Base-by-base conservation (phyloP, 805 yeast genomes). In the Metschnikowia peoriensis region DNA sequence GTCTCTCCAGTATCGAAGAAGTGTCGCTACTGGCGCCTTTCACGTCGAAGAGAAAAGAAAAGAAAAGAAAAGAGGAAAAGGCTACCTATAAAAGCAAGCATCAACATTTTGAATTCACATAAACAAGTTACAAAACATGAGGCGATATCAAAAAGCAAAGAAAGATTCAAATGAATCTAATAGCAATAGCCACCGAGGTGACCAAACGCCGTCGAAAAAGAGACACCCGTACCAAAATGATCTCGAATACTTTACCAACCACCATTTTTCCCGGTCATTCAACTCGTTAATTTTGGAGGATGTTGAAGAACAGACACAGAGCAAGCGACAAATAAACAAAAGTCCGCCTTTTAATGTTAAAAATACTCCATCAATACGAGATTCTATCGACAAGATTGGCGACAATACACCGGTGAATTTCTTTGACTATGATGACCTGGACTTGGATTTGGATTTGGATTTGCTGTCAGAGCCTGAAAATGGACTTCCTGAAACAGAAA, bases 261-360 rank as follows among this genome's bases (percentile, higher is more conserved):
- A 67, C 56, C 70, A 71, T 35, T 73, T 75, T 49, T 71, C 76
- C 32, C 61, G 75, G 35, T 72, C 77, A 27, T 75, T 75, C 66
- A 75, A 73, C 60, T 68, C 74, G 47, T 66, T 75, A 60, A 72
- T 75, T 10, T 57, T 75, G 41, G 76, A 72, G 34, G 78, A 73
- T 52, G 53, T 61, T 43, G 65, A 62, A 7, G 68, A 67, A 32
- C 68, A 63, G 34, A 29, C 29, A 14, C 52, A 46, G 35, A 44
- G 44, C 28, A 61, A 59, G 51, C 65, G 64, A 49, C 60, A 55
- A 28, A 61, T 72, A 41, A 73, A 70, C 54, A 74, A 73, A 58
- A 70, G 75, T 16, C 78, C 78, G 10, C 76, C 77, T 1, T 73
- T 73, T 60, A 72, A 72, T 53, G 64, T 71, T 46, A 72, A 72